Conservation (phyloP, 129 eudicot species). For the Pittosporum tobira region DNA sequence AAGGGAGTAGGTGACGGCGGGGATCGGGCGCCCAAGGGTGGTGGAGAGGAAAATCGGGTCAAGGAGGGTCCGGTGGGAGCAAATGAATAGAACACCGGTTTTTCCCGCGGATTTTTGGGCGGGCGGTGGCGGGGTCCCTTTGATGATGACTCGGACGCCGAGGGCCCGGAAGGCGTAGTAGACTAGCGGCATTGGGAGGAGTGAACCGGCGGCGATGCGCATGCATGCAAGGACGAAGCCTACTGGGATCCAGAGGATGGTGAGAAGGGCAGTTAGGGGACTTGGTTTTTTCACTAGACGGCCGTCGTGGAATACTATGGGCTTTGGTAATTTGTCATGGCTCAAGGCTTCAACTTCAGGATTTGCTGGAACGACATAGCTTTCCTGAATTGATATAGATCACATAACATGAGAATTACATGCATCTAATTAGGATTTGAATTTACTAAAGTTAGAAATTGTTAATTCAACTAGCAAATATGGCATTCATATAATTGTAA, state of each 20-base stretch:
- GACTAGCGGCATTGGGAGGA: conserved; percentile 58
- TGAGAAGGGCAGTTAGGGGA: conserved; percentile 50
- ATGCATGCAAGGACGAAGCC: conserved; percentile 55
- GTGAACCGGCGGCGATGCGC: conserved; percentile 52
- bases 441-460: too few relatives aligned
- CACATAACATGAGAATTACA: too few relatives aligned
- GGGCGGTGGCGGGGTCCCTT: conserved; percentile 57
- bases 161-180: conserved; percentile 57
- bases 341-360: conserved; percentile 35
- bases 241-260: conserved; percentile 53
- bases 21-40: conserved; percentile 63
- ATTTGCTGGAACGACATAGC: conserved; percentile 42
- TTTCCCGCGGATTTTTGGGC: conserved; percentile 43
- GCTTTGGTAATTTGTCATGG: conserved; percentile 54
- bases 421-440: too few relatives aligned
- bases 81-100: conserved; percentile 54
- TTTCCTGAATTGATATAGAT: conserved; percentile 37
- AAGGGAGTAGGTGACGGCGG: conserved; percentile 66
- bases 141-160: conserved; percentile 54
- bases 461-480: too few relatives aligned
- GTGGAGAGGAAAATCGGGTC: conserved; percentile 68
- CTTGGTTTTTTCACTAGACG: conserved; percentile 53
- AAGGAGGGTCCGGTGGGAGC: conserved; percentile 62
- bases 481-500: too few relatives aligned
- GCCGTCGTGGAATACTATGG: conserved; percentile 65